Conservation (phyloP, 805 yeast species). For the Saccharomycopsis amapae region DNA sequence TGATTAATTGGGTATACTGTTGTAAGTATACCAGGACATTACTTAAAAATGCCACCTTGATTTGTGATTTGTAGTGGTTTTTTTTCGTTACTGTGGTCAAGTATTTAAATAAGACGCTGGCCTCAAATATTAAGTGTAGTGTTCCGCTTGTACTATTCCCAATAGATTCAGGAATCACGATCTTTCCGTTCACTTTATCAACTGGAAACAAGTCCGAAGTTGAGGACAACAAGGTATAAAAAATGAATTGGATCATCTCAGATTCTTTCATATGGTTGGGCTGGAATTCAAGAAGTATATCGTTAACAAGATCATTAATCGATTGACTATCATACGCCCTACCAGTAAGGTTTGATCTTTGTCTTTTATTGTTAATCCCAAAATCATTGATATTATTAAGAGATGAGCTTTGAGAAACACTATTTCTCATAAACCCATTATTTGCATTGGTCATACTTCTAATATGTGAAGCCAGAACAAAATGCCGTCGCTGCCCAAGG, state of each 20-base stretch:
- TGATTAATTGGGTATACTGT: conserved; percentile 37
- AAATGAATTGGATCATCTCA: conserved; percentile 40
- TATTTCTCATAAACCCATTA: neutral
- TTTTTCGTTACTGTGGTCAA: conserved; percentile 32
- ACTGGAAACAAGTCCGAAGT: conserved; percentile 52
- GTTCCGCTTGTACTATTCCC: conserved; percentile 51
- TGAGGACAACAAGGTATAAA: conserved; percentile 53
- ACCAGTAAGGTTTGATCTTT: conserved; percentile 5
- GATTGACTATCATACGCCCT: conserved; percentile 8
- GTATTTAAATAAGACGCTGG: conserved; percentile 56
- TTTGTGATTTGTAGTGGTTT: conserved; percentile 37
- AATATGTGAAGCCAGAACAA: conserved; percentile 8
- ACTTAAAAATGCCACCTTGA: conserved; percentile 54
- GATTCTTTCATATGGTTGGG: conserved; percentile 31
- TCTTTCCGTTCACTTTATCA: conserved; percentile 25
- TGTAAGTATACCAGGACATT: conserved; percentile 38
- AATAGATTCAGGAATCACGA: conserved; percentile 43
- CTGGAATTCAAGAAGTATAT: conserved; percentile 30
- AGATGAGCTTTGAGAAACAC: neutral
- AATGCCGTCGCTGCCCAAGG: conserved; percentile 5
- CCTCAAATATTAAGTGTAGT: conserved; percentile 55
- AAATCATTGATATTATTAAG: conserved; percentile 10
- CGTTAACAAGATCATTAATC: conserved; percentile 25
- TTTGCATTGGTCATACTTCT: neutral
- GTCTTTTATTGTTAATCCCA: conserved; percentile 9